phyloP scores from a whole-genome alignment of 495 filamentous ascomycete genomes.

The Geopyxis carbonaria region DNA sequence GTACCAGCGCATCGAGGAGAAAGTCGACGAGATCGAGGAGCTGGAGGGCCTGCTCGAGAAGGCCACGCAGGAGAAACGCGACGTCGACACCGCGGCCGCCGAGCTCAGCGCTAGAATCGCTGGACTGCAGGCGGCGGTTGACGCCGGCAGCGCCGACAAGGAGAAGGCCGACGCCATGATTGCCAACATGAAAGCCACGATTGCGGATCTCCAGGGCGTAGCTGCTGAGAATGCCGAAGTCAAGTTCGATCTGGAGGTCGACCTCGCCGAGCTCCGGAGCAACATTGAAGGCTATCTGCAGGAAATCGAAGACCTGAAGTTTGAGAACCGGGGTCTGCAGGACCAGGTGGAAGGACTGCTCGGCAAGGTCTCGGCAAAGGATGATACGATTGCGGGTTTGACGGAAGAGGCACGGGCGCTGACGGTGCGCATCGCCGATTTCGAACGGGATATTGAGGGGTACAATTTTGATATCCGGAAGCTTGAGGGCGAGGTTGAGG shows the following conservation, averaged over 20 bases:
- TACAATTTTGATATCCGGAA: not conserved
- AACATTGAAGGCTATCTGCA: not conserved
- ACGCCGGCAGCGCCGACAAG: constrained; percentile 8
- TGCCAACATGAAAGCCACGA: constrained; percentile 1
- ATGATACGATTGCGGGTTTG: not conserved
- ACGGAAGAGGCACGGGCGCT: not conserved
- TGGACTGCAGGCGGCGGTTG: constrained; percentile 8
- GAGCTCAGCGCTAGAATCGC: constrained; percentile 10
- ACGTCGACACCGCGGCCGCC: constrained; percentile 2
- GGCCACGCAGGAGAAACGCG: constrained; percentile 7
- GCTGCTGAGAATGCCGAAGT: not conserved
- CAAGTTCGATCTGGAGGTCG: not conserved
- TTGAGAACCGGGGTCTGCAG: not conserved
- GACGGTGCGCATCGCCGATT: not conserved
- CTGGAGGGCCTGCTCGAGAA: constrained; percentile 3
- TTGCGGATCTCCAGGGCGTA: constrained; percentile 8
- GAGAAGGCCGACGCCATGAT: constrained; percentile 7
- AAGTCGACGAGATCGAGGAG: constrained; percentile 2
- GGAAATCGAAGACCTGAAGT: constrained; percentile 2
- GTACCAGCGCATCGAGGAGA: not conserved
- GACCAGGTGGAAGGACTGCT: too few relatives aligned
- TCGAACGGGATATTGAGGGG: not conserved
- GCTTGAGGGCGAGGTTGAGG: constrained; percentile 2
- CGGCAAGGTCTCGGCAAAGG: constrained; percentile 3
- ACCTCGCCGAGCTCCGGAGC: not conserved